Base-by-base conservation (phyloP, 2,329 filamentous ascomycete genomes). In the Lasiodiplodia citricola region DNA sequence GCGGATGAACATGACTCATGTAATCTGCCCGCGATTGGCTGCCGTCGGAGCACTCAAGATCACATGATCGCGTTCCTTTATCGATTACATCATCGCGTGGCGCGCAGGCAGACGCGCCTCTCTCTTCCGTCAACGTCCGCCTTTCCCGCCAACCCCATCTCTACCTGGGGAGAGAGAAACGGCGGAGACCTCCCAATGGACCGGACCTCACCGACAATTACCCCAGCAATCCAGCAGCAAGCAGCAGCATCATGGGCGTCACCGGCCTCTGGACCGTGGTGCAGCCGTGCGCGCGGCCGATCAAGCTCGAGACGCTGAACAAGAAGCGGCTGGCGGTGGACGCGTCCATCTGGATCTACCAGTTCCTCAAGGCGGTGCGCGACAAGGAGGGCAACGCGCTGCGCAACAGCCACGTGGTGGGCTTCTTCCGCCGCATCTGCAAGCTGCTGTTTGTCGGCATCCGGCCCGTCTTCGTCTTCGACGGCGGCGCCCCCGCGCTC, bases 291-390 rank as follows among this genome's bases (percentile, higher is more conserved):
- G 96, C 96, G 58, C 92, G 96, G 47, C 96, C 96, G 23, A 97
- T 96, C 71, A 97, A 97, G 80, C 91, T 99, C 74, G 94, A 96
- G 75, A 97, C 95, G 16, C 89, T 99, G 70, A 98, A 98, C 80
- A 93, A 92, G 74, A 97, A 97, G 82, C 93, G 96, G 18, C 91
- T 99, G 62, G 96, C 96, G 57, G 93, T 99, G 73, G 96, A 99
- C 82, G 96, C 96, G 69, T 97, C 94, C 14, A 99, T 99, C 78
- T 99, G 96, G 96, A 98, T 99, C 75, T 99, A 99, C 85, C 96
- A 99, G 78, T 99, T 99, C 77, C 89, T 99, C 75, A 99, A 99
- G 83, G 96, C 96, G 11, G 96, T 99, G 13, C 94, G 96, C 75
- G 96, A 99, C 82, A 97, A 98, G 77, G 96, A 99, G 81, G 96